Percentiles rank a stretch among this genome's conserved stretches.
Evolutionary conservation across 1,284 basidiomycete species (phyloP).

Genomic region (Cryptococcus maquisensis): DNA sequence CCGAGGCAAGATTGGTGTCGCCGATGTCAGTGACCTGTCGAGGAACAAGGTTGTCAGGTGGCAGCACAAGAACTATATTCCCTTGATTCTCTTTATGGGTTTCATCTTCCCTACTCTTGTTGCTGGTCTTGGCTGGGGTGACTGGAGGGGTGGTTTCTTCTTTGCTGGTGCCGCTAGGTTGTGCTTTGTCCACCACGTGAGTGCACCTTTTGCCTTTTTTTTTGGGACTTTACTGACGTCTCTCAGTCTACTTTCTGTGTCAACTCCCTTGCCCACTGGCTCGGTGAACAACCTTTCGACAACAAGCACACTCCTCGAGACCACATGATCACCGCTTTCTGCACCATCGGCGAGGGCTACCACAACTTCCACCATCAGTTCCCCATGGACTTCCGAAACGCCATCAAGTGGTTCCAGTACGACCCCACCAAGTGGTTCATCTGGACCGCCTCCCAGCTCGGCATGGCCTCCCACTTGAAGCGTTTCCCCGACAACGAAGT

Average conservation of each 20-base stretch:
- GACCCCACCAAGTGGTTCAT: slow-evolving; percentile 81
- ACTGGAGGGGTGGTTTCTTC: slow-evolving; percentile 76
- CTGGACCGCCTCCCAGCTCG: slow-evolving; percentile 59
- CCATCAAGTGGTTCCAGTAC: slow-evolving; percentile 88
- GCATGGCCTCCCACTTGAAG: slow-evolving; percentile 81
- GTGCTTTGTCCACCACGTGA: slow-evolving; percentile 81
- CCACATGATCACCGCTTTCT: slow-evolving; percentile 79
- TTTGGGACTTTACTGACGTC: not conserved
- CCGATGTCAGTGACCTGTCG: slow-evolving; percentile 78
- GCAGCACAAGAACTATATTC: slow-evolving; percentile 77
- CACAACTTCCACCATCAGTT: slow-evolving; percentile 95
- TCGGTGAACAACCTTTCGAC: slow-evolving; percentile 86
- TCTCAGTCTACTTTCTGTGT: slow-evolving; percentile 85
- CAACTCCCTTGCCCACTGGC: slow-evolving; percentile 91
- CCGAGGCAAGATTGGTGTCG: slow-evolving; percentile 76
- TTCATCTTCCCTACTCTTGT: slow-evolving; percentile 71
- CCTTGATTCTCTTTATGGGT: slow-evolving; percentile 67
- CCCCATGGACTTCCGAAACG: slow-evolving; percentile 91
- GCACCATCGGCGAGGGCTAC: slow-evolving; percentile 88
- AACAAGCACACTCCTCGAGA: slow-evolving; percentile 92
- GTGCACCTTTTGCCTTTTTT: slow-evolving; percentile 37
- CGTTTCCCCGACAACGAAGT: slow-evolving; percentile 92
- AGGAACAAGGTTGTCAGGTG: slow-evolving; percentile 73
- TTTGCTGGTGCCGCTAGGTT: slow-evolving; percentile 80
- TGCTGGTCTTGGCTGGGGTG: slow-evolving; percentile 76